Evolutionary conservation across 2,329 filamentous ascomycete genomes (phyloP).

Genomic region (Beauveria sp.): DNA sequence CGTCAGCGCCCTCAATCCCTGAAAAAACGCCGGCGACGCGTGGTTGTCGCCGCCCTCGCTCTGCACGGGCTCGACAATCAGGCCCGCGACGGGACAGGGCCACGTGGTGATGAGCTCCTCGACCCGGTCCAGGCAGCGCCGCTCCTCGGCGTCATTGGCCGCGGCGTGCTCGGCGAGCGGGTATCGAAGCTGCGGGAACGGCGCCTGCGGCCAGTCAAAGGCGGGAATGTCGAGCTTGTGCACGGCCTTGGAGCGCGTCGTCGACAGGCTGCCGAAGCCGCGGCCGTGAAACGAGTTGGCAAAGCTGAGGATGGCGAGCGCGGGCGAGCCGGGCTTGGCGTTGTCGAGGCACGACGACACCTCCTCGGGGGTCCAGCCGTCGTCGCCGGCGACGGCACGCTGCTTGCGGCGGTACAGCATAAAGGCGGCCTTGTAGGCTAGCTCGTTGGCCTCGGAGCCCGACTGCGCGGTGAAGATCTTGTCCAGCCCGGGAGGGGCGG

Average conservation of each 20-base stretch:
- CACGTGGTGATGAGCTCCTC: constrained; percentile 61
- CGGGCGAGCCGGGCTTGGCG: constrained; percentile 62
- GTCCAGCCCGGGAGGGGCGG: constrained; percentile 65
- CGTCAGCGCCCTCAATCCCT: constrained; percentile 63
- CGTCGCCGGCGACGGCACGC: constrained; percentile 61
- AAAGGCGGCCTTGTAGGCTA: constrained; percentile 79
- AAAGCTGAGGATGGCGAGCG: constrained; percentile 73
- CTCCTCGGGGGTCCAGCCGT: constrained; percentile 64
- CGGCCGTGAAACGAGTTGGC: constrained; percentile 73
- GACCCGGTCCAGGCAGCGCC: constrained; percentile 64
- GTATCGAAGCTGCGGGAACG: constrained; percentile 71
- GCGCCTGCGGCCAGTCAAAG: constrained; percentile 80
- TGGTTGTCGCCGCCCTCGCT: constrained; percentile 82
- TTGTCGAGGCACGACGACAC: constrained; percentile 63
- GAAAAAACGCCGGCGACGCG: constrained; percentile 72
- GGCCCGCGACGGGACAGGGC: constrained; percentile 63
- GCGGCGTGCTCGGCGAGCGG: constrained; percentile 61
- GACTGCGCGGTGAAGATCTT: constrained; percentile 76
- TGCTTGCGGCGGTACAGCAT: constrained; percentile 70
- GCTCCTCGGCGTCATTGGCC: constrained; percentile 65
- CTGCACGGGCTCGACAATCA: constrained; percentile 74
- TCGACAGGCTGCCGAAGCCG: constrained; percentile 69
- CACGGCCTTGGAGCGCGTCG: constrained; percentile 74
- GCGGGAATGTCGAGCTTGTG: constrained; percentile 85
- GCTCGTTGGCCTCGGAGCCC: constrained; percentile 77